Percentiles rank a stretch among this genome's conserved stretches.
These are phyloP conservation scores for Kodamaea ohmeri DNA, from an alignment of 1,139 yeast species.

Conservation along the genomic window DNA sequence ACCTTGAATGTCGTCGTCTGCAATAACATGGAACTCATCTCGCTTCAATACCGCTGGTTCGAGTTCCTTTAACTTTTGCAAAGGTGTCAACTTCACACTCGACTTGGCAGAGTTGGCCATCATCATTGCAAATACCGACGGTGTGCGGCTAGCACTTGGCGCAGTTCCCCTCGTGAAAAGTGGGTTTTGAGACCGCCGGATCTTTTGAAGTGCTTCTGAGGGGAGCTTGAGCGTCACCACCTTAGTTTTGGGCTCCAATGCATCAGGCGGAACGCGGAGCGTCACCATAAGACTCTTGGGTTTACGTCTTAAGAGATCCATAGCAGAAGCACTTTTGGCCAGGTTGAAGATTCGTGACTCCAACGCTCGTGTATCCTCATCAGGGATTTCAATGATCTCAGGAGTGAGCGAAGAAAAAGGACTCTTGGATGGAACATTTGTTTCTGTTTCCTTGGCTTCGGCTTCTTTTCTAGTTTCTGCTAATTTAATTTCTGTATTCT, in stretches of 20 bases:
- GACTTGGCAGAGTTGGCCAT: conserved; percentile 20
- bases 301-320: conserved; percentile 15
- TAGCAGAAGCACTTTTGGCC: conserved; percentile 25
- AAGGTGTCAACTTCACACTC: conserved; percentile 16
- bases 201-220: conserved; percentile 19
- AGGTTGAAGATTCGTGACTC: conserved; percentile 22
- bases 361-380: conserved; percentile 9
- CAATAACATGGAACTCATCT: conserved; percentile 18
- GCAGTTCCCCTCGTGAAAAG: conserved; percentile 28
- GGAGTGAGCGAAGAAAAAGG: too few relatives aligned
- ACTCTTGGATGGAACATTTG: too few relatives aligned
- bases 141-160: conserved; percentile 1
- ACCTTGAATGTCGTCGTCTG: conserved; percentile 4
- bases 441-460: too few relatives aligned
- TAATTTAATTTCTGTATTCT: conserved; percentile 2
- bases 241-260: not conserved
- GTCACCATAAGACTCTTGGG: conserved; percentile 22
- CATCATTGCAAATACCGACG: conserved; percentile 16
- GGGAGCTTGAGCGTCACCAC: conserved; percentile 1
- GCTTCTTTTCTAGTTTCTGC: too few relatives aligned
- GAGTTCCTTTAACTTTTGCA: conserved; percentile 22
- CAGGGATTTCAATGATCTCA: conserved; percentile 1
- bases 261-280: conserved; percentile 16
- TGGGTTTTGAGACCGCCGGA: conserved; percentile 31
- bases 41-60: conserved; percentile 16